Base-by-base conservation (phyloP, 1,284 basidiomycete genomes). In the Testicularia cyperi region DNA sequence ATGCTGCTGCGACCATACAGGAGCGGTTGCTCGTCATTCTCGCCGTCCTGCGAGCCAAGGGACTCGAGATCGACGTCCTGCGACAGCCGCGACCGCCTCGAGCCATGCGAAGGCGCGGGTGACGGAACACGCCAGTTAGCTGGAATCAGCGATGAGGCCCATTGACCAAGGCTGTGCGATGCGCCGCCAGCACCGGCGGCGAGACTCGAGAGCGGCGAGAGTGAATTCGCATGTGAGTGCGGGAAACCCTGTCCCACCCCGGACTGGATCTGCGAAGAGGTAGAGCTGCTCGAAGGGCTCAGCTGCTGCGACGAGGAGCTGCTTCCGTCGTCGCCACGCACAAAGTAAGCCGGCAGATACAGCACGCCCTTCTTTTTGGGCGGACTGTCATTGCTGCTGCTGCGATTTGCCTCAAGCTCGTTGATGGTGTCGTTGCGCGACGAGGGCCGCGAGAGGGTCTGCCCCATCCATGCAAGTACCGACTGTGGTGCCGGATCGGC, bases 271-370 rank as follows among this genome's bases (percentile, higher is more conserved):
- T 53, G 54, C 19, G 30, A 35, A 5, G 18, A 23, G 0, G 47
- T 36, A 30, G 33, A 35, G 33, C 48, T 47, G 31, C 35, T 44
- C 8, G 31, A 37, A n/a, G 46, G 46, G 23, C 38, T 41, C 19
- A 27, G 16, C 25, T 29, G 10, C 37, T 47, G 14, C 33, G 35
- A 37, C 26, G 25, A 27, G 19, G 25, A 15, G 37, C 26, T 21
- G 32, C 32, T 29, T 1, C n/a, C 25, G 5, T 63, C 58, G 14
- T 62, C 52, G 1, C 60, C 44, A 2, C 56, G 43, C 3, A 68
- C 66, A 41, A 68, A 68, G 40, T 66, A 68, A 2, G 66, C 66
- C 0, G 66, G 66, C 14, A 68, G 37, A 20, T 68, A 68, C 10
- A 68, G 47, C 0, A 58, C 38, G 6, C 60, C 64, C 19, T 51